Conservation (phyloP, 2,329 filamentous ascomycete species). For the Daldinia sp. region DNA sequence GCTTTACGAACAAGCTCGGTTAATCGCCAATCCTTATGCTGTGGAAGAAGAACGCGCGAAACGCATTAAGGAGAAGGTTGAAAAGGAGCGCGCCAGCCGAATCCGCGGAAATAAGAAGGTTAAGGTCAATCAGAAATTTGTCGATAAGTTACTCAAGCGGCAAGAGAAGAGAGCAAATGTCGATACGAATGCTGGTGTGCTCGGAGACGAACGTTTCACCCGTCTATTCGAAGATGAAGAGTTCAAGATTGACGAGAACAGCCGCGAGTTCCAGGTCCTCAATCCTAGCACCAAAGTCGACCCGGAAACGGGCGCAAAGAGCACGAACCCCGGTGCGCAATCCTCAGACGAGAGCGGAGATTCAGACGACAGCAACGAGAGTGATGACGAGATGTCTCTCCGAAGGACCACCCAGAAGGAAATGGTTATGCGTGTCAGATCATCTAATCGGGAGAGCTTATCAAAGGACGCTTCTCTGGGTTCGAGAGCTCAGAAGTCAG, state of each 20-base stretch:
- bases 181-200: slow-evolving; percentile 72
- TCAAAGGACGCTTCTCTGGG: slow-evolving; percentile 69
- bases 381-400: slow-evolving; percentile 54
- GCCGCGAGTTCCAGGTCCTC: slow-evolving; percentile 85
- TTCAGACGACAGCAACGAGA: slow-evolving; percentile 49
- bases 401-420: slow-evolving; percentile 50
- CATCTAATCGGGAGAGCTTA: slow-evolving; percentile 72
- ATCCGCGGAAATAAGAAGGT: slow-evolving; percentile 97
- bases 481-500: slow-evolving; percentile 64
- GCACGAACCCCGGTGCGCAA: slow-evolving; percentile 47
- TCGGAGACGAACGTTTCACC: slow-evolving; percentile 88
- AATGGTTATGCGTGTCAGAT: slow-evolving; percentile 75
- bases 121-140: slow-evolving; percentile 90
- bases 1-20: slow-evolving; percentile 91
- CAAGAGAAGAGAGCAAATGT: slow-evolving; percentile 70
- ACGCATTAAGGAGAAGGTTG: slow-evolving; percentile 92
- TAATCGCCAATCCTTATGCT: slow-evolving; percentile 93
- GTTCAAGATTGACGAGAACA: slow-evolving; percentile 90
- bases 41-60: slow-evolving; percentile 94
- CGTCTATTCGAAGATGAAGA: slow-evolving; percentile 93
- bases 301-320: slow-evolving; percentile 49
- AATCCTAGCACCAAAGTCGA: slow-evolving; percentile 84
- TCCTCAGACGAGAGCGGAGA: slow-evolving; percentile 64
- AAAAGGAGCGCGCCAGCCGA: slow-evolving; percentile 94
- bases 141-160: slow-evolving; percentile 78